Conservation (phyloP, 371 early-diverging fungal species). For the Rhizopus delemar region DNA sequence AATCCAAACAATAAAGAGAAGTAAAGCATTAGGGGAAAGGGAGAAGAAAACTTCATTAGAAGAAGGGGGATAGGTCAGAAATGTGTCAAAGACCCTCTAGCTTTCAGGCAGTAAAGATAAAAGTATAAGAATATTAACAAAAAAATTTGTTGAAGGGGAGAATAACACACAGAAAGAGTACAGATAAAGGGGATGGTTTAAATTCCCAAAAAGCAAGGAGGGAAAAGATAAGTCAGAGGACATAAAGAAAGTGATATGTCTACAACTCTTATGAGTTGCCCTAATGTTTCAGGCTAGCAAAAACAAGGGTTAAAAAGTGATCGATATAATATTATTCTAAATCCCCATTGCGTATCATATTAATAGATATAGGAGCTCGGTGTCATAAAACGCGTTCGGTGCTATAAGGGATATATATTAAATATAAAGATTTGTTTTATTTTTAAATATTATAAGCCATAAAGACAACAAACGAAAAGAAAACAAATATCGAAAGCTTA, state of each 20-base stretch:
- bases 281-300: background rate
- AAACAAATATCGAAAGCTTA: too few species aligned
- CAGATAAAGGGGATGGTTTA: background rate
- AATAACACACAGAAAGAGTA: background rate
- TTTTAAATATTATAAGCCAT: too few species aligned
- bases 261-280: background rate
- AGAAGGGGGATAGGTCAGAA: constrained; percentile 1
- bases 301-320: background rate
- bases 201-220: constrained; percentile 4
- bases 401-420: too few species aligned
- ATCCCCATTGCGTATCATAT: background rate
- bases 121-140: background rate
- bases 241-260: background rate
- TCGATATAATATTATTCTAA: background rate
- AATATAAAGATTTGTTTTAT: too few species aligned
- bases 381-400: too few species aligned
- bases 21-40: background rate
- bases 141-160: background rate
- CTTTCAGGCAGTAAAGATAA: background rate
- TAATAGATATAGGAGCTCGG: constrained; percentile 3
- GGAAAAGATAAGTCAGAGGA: background rate
- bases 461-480: too few species aligned
- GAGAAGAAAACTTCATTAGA: background rate
- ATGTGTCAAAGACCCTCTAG: background rate
- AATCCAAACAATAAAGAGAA: background rate